Evolutionary conservation across 2,329 filamentous ascomycete genomes (phyloP).

Genomic region (Microascus cirrosus): DNA sequence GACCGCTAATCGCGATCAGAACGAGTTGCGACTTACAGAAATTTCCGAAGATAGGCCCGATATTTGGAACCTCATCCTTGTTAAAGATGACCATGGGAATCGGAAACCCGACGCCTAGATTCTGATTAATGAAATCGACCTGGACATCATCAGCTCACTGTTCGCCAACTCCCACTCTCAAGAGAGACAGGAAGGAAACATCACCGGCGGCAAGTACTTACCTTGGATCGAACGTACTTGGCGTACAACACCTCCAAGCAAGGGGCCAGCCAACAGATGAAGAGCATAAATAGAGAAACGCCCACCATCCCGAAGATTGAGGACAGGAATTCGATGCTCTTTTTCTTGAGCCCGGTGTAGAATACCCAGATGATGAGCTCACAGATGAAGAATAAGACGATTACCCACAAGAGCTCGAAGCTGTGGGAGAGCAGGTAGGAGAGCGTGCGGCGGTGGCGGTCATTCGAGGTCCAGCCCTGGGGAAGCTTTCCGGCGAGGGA

Average conservation of each 20-base stretch:
- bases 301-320: conserved; percentile 35
- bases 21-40: conserved; percentile 23
- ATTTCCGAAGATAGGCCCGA: conserved; percentile 30
- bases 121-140: conserved; percentile 37
- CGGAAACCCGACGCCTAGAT: conserved; percentile 39
- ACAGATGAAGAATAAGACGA: conserved; percentile 24
- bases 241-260: conserved; percentile 16
- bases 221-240: conserved; percentile 20
- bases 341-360: conserved; percentile 20
- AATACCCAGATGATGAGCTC: conserved; percentile 35
- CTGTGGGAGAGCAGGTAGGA: neutral
- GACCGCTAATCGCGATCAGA: neutral
- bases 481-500: neutral
- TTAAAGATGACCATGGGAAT: conserved; percentile 35
- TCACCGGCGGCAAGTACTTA: conserved; percentile 8
- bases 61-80: conserved; percentile 18
- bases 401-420: conserved; percentile 12
- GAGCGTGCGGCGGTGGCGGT: neutral
- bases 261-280: conserved; percentile 9
- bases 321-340: conserved; percentile 29
- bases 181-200: neutral
- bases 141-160: conserved; percentile 11
- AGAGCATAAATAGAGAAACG: conserved; percentile 23
- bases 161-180: neutral
- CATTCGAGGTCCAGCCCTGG: neutral